These are phyloP conservation scores for Fusarium fujikuroi DNA, from an alignment of 2,329 filamentous ascomycete genomes.

Conservation along the genomic window DNA sequence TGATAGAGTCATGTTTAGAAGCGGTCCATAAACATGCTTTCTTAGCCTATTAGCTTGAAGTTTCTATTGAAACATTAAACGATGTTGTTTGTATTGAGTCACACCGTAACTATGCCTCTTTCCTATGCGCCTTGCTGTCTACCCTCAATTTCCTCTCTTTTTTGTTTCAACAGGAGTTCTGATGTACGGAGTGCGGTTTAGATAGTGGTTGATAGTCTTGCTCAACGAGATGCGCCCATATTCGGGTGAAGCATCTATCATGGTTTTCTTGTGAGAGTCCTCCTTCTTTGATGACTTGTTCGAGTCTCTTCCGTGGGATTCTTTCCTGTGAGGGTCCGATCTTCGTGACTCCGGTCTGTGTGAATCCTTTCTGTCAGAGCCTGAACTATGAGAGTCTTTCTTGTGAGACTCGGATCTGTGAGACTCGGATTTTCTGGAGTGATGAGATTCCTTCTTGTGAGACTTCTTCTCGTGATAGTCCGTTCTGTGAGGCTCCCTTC, in stretches of 20 bases:
- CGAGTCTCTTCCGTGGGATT: neutral
- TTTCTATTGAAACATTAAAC: rapidly evolving
- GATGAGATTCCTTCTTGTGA: neutral
- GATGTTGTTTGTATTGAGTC: rapidly evolving
- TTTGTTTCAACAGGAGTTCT: neutral
- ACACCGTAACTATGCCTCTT: neutral
- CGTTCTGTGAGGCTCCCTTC: rapidly evolving
- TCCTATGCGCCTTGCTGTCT: rapidly evolving
- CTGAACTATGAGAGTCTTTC: neutral
- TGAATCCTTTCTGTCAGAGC: neutral
- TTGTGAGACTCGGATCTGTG: neutral
- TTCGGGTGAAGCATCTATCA: neutral
- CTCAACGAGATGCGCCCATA: neutral
- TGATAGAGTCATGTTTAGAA: neutral
- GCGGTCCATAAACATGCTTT: neutral
- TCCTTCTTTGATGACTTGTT: no score
- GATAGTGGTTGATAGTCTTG: no score
- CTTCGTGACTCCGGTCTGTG: neutral
- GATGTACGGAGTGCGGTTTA: no score
- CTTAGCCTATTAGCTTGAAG: rapidly evolving
- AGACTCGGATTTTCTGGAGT: rapidly evolving
- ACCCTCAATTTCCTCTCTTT: neutral
- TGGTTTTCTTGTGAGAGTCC: neutral
- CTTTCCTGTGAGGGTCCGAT: no score
- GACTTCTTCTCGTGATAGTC: neutral